Percentiles rank a stretch among this genome's conserved stretches.
These are phyloP conservation scores for Petunia axillaris DNA, from an alignment of 257 asterid genomes.

Conservation along the genomic window DNA sequence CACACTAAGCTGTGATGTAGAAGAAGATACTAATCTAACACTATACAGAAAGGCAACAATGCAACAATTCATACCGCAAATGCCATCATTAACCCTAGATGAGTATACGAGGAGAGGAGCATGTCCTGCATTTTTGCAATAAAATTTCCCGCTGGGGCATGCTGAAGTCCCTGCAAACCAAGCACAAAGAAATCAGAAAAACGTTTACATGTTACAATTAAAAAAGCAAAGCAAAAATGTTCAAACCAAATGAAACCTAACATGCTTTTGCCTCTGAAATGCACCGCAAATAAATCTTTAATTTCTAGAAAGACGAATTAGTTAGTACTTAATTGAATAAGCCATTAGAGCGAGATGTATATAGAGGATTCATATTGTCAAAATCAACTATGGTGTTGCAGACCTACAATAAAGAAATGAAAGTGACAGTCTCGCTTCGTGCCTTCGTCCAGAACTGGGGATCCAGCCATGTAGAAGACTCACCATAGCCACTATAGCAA, in stretches of 20 bases:
- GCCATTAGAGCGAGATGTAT: background rate
- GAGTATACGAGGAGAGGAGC: slow-evolving; percentile 65
- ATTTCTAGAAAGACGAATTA: background rate
- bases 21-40: background rate
- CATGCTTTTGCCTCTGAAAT: background rate
- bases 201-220: background rate
- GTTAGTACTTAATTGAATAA: background rate
- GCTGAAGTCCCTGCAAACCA: slow-evolving; percentile 90
- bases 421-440: background rate
- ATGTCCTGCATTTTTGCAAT: slow-evolving; percentile 89
- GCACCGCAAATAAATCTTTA: background rate
- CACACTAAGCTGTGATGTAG: background rate
- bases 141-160: slow-evolving; percentile 85
- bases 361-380: background rate
- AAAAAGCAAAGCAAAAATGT: background rate
- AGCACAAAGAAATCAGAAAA: background rate
- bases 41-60: background rate
- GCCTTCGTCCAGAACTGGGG: too few relatives aligned
- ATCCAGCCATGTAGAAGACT: too few relatives aligned
- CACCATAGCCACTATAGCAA: too few relatives aligned
- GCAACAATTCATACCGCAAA: slow-evolving; percentile 66
- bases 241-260: background rate
- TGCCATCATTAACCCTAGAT: slow-evolving; percentile 92
- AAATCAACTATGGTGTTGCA: background rate
- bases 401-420: background rate